Base-by-base conservation (phyloP, 139 green algal species). In the Chlamydomonas incerta region DNA sequence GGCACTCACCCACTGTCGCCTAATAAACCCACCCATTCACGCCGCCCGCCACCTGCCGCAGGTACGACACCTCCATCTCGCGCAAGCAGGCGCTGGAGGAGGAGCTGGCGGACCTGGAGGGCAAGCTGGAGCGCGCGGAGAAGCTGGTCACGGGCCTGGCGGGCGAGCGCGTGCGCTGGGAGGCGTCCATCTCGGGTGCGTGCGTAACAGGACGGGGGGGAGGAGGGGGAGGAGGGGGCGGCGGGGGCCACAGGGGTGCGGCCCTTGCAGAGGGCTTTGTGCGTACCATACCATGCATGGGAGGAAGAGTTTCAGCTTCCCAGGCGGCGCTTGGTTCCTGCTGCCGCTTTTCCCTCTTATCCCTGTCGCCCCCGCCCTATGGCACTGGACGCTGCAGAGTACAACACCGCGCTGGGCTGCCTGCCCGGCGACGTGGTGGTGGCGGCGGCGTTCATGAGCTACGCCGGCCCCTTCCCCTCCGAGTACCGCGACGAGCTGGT, bases 391-490 rank as follows among this genome's bases (percentile, higher is more conserved):
- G n/a, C n/a, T n/a, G n/a, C n/a, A n/a, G 68, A 88, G 58, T 90
- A 94, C 37, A 91, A 96, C 74, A 23, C 80, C n/a, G 37, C 92
- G 31, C 87, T 95, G 35, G 50, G n/a, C 21, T 85, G 74, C 65
- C 82, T 97, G 74, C 93, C 93, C 6, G 94, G 94, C 2, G 94
- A 97, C 69, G 90, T 92, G 29, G 88, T 95, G 69, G 72, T 97
- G 14, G 93, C 94, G 29, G 90, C 93, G 3, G 92, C 90, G 33
- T 96, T 96, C 88, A 92, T 97, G 90, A 92, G 83, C 58, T 97
- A 97, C 86, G 90, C 92, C 26, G 95, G 95, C 10, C 94, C 95
- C 67, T 98, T 97, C 93, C 95, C 95, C 1, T 94, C 87, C 62
- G 92, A 96, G 88, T 97, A 96, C 82, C 89, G 95, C 6, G 89